phyloP scores from a whole-genome alignment of 2,329 filamentous ascomycete genomes.

The Teratosphaeria destructans region DNA sequence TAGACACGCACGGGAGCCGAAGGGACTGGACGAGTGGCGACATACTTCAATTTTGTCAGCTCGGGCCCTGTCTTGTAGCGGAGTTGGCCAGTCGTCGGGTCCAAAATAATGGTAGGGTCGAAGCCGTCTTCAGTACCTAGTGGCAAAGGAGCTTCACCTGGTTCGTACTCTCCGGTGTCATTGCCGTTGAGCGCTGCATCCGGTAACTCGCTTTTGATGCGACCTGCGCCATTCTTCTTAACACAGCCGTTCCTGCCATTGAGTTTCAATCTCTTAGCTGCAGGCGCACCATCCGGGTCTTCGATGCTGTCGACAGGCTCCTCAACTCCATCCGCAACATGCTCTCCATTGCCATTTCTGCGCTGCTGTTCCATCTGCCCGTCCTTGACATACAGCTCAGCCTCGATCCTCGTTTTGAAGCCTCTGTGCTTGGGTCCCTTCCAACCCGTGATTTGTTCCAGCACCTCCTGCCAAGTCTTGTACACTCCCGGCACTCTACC shows the following conservation, averaged over 20 bases:
- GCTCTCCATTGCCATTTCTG: neutral
- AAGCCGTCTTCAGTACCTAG: conserved; percentile 50
- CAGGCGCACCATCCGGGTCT: conserved; percentile 7
- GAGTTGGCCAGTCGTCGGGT: conserved; percentile 43
- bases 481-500: conserved; percentile 53
- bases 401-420: conserved; percentile 49
- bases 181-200: neutral
- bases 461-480: conserved; percentile 57
- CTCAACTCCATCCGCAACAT: conserved; percentile 1
- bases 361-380: conserved; percentile 6
- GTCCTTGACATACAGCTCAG: conserved; percentile 60
- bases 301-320: conserved; percentile 12
- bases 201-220: neutral
- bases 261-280: conserved; percentile 30
- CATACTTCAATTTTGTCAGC: conserved; percentile 35
- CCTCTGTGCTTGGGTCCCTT: conserved; percentile 49
- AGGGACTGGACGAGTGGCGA: conserved; percentile 31
- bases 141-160: conserved; percentile 47
- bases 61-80: conserved; percentile 46
- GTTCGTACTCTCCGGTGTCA: conserved; percentile 29
- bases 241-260: conserved; percentile 20
- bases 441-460: conserved; percentile 62
- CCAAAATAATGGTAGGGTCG: conserved; percentile 47
- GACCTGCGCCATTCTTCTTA: conserved; percentile 14
- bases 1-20: conserved; percentile 46